phyloP scores from a whole-genome alignment of 345 rosid species.

The Rhizophora apiculata region DNA sequence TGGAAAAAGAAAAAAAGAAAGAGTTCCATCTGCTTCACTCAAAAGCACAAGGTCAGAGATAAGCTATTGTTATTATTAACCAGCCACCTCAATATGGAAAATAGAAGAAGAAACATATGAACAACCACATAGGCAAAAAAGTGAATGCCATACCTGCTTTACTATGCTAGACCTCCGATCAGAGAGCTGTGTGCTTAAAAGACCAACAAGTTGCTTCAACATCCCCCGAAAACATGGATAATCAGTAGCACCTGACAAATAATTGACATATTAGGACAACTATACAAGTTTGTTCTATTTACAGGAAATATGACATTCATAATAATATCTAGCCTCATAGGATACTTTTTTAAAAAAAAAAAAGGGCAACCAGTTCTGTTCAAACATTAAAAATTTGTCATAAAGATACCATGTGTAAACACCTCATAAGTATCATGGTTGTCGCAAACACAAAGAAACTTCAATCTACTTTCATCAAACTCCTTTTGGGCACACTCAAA shows the following conservation, averaged over 20 bases:
- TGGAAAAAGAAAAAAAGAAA: neutral
- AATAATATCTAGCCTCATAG: no score
- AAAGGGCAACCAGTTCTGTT: no score
- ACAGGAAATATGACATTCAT: no score
- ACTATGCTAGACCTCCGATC: slow-evolving; percentile 96
- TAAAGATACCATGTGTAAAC: no score
- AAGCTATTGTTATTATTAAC: neutral
- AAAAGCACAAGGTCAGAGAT: neutral
- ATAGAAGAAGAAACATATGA: neutral
- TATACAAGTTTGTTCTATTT: no score
- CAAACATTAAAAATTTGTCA: no score
- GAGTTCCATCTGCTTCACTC: neutral
- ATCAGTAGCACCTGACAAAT: slow-evolving; percentile 73
- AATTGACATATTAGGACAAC: no score
- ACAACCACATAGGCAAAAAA: slow-evolving; percentile 6
- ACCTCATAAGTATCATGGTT: no score
- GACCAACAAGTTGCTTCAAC: slow-evolving; percentile 87
- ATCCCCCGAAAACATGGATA: slow-evolving; percentile 85
- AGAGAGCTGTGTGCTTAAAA: slow-evolving; percentile 75
- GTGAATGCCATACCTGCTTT: slow-evolving; percentile 62
- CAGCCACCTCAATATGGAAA: neutral
- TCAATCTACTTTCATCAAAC: no score
- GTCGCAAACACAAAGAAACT: no score
- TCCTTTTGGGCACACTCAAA: no score
- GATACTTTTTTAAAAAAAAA: no score